Base-by-base conservation (phyloP, 2,329 filamentous ascomycete species). In the Ophiostoma piceae region DNA sequence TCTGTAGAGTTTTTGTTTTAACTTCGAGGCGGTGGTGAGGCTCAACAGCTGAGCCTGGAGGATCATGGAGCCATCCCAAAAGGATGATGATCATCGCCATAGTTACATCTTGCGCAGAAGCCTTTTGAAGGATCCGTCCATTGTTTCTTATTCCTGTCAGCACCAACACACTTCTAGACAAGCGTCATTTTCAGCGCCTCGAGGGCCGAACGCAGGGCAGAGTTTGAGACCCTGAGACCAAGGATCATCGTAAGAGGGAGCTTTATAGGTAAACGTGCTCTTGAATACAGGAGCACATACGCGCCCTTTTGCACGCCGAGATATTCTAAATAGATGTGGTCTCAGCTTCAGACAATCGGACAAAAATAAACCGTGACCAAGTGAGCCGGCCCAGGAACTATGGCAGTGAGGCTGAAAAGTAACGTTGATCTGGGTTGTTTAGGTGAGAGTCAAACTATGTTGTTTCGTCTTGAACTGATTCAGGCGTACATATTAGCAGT, bases 101-200 rank as follows among this genome's bases (percentile, higher is more conserved):
- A 57, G 51, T 57, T 57, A 26, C 51, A 57, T 57, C 51, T n/a
- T 26, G n/a, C 8, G 51, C n/a, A n/a, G n/a, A 16, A 57, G 51
- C 7, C 51, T 57, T 57, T 26, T 11, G n/a, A 57, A 57, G 51
- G 51, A 57, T 57, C 51, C 26, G 11, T 22, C n/a, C 51, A 57
- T 26, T 57, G 51, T 26, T 26, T 57, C 51, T 57, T n/a, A 57
- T 57, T n/a, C 51, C n/a, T 22, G 51, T 57, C 51, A 57, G 51
- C 51, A 57, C 51, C n/a, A 57, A 9, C 5, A 57, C n/a, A 12
- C 3, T 57, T 57, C 11, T 12, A 16, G n/a, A 57, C 51, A 54
- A 54, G 51, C 51, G 51, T 3, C n/a, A 11, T 1, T 11, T 14
- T 12, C n/a, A 26, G n/a, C 51, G n/a, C 9, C 51, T 26, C n/a